Percentiles rank a stretch among this genome's conserved stretches.
phyloP scores from a whole-genome alignment of 2,329 filamentous ascomycete genomes.

The Trichoderma hamatum region DNA sequence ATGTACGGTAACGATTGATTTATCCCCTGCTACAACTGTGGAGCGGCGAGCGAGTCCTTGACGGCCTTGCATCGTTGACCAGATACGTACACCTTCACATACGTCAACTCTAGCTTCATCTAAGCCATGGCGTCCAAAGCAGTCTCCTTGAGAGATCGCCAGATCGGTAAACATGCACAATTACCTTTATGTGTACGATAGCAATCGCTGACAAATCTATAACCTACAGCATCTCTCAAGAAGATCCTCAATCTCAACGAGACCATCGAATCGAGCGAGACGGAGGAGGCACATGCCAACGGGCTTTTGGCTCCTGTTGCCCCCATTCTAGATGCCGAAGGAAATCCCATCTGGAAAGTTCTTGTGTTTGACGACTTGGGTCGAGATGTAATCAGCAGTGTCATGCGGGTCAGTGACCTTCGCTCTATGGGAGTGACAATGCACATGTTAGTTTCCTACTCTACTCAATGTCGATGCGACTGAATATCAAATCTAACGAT shows the following conservation, averaged over 20 bases:
- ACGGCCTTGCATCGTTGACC: background rate
- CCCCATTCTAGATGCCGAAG: constrained; percentile 82
- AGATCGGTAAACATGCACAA: constrained; percentile 46
- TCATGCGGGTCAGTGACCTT: constrained; percentile 90
- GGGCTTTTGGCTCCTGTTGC: constrained; percentile 68
- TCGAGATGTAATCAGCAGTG: constrained; percentile 94
- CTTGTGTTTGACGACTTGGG: constrained; percentile 91
- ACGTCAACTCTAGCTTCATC: background rate
- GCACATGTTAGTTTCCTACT: constrained; percentile 68
- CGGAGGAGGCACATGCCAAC: constrained; percentile 65
- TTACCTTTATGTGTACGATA: background rate
- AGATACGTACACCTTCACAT: background rate
- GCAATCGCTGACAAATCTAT: background rate
- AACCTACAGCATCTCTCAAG: constrained; percentile 76
- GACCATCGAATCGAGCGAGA: constrained; percentile 59
- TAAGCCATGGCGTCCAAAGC: constrained; percentile 50
- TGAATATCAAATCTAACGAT: background rate
- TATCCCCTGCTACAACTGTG: constrained; percentile 3
- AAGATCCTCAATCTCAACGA: constrained; percentile 96
- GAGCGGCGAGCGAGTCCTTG: constrained; percentile 18
- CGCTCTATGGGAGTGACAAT: constrained; percentile 94
- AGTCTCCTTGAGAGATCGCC: constrained; percentile 54
- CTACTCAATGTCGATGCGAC: too few relatives aligned
- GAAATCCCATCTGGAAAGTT: constrained; percentile 96
- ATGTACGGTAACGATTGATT: constrained; percentile 6